Base-by-base conservation (phyloP, 1,284 basidiomycete genomes). In the Termitomyces sp. region DNA sequence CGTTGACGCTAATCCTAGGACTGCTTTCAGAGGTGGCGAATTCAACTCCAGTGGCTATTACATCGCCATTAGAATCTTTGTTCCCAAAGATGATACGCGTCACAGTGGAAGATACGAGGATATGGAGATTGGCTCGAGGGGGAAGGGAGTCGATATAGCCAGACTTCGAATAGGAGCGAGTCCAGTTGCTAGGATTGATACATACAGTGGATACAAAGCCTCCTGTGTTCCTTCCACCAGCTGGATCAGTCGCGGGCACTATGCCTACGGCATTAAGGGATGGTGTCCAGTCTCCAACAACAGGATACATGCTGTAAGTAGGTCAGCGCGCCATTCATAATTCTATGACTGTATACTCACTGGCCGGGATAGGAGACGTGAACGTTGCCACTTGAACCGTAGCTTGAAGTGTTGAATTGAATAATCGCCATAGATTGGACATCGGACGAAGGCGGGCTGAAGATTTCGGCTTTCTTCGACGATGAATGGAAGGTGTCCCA, bases 141-240 rank as follows among this genome's bases (percentile, higher is more conserved):
- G 70, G 68, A 0, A 74, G 64, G 34, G 80, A 68, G 66, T 85
- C 84, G 59, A 84, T 75, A 67, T 88, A 90, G 4, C 81, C 83
- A 5, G 83, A 66, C 51, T 68, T 68, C 40, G 72, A 67, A 62
- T 73, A 74, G 13, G 72, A 72, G n/a, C 72, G 67, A 4, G 73
- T 74, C 71, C 69, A 72, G 58, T 73, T 73, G 12, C 64, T 56
- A 3, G 72, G 70, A 58, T 73, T 74, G 52, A 72, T 69, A 17
- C 66, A 64, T 9, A 67, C 63, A 13, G 64, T 57, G 1, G 68
- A 62, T 49, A 72, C 69, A 54, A 70, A 70, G 6, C 64, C 69
- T 36, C 72, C 73, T 21, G 67, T 34, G 44, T 68, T 74, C 41
- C 60, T 55, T 2, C 71, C 72, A 19, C 63, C 60, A 44, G 69